phyloP scores from a whole-genome alignment of 1,139 yeast genomes.

The Taphrina confusa region DNA sequence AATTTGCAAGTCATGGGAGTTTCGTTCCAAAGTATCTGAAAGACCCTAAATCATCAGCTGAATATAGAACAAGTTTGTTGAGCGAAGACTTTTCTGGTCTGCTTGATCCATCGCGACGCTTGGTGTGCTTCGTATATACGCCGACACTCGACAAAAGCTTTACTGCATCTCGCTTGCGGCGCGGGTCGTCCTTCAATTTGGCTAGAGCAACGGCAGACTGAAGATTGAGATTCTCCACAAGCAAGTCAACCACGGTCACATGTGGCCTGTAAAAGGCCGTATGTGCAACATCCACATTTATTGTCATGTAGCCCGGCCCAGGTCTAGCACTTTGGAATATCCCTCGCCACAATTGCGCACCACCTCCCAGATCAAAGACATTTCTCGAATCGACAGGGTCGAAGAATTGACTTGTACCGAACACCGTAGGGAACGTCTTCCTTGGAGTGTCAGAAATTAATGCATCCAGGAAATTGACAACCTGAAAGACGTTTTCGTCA shows the following conservation, averaged over 20 bases:
- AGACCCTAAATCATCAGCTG: conserved; percentile 4
- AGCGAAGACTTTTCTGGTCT: conserved; percentile 14
- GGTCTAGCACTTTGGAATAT: conserved; percentile 40
- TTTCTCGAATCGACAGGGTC: conserved; percentile 14
- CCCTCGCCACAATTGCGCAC: conserved; percentile 39
- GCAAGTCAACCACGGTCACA: conserved; percentile 27
- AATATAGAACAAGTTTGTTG: neutral
- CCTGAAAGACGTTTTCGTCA: conserved; percentile 37
- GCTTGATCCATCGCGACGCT: conserved; percentile 5
- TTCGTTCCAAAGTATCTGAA: conserved; percentile 27
- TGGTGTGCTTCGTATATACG: conserved; percentile 18
- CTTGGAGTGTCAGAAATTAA: conserved; percentile 37
- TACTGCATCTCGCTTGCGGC: conserved; percentile 3
- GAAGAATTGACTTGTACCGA: conserved; percentile 34
- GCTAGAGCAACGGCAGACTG: conserved; percentile 2
- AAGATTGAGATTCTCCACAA: conserved; percentile 18
- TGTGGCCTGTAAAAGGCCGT: conserved; percentile 39
- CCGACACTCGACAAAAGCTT: conserved; percentile 17
- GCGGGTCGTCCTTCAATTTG: conserved; percentile 3
- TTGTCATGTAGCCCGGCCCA: conserved; percentile 38
- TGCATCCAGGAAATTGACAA: conserved; percentile 38
- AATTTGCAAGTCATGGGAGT: conserved; percentile 34
- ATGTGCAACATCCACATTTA: conserved; percentile 40
- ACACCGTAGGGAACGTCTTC: conserved; percentile 34
- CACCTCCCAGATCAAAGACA: conserved; percentile 37